phyloP scores from a whole-genome alignment of 1,284 basidiomycete genomes.

The Marasmius oreades region DNA sequence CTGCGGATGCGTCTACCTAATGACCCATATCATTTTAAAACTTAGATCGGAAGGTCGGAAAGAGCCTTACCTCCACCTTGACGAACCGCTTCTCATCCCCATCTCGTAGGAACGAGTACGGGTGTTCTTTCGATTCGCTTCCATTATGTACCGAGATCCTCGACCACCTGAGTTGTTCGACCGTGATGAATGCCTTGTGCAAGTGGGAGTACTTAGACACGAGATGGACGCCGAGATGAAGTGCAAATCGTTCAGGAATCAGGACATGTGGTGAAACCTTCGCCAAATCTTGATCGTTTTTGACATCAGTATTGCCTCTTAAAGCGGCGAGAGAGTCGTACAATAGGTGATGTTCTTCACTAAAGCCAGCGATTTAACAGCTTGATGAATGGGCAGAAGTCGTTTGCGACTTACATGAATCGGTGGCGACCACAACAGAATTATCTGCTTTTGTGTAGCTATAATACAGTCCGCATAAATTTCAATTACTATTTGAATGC shows the following conservation, averaged over 20 bases:
- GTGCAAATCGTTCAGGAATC: conserved; percentile 80
- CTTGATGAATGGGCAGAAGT: conserved; percentile 1
- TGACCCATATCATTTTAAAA: not conserved
- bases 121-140: conserved; percentile 52
- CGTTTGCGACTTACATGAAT: conserved; percentile 61
- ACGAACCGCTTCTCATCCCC: conserved; percentile 86
- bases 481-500: not conserved
- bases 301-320: not conserved
- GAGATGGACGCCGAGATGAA: conserved; percentile 84
- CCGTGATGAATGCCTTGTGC: conserved; percentile 68
- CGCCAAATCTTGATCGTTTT: conserved; percentile 61
- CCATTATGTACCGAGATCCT: conserved; percentile 59
- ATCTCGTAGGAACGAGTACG: conserved; percentile 84
- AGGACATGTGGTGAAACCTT: conserved; percentile 86
- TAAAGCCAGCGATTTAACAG: conserved; percentile 25
- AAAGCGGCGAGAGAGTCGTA: conserved; percentile 29
- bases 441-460: conserved; percentile 87
- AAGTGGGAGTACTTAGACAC: conserved; percentile 83
- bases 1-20: conserved; percentile 59
- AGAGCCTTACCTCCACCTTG: conserved; percentile 51
- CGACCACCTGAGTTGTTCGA: conserved; percentile 85
- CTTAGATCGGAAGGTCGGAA: not conserved
- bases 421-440: conserved; percentile 81
- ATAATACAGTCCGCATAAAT: not conserved
- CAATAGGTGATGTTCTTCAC: conserved; percentile 95